phyloP scores from a whole-genome alignment of 768 basidiomycete species.

The Rickenella mellea region DNA sequence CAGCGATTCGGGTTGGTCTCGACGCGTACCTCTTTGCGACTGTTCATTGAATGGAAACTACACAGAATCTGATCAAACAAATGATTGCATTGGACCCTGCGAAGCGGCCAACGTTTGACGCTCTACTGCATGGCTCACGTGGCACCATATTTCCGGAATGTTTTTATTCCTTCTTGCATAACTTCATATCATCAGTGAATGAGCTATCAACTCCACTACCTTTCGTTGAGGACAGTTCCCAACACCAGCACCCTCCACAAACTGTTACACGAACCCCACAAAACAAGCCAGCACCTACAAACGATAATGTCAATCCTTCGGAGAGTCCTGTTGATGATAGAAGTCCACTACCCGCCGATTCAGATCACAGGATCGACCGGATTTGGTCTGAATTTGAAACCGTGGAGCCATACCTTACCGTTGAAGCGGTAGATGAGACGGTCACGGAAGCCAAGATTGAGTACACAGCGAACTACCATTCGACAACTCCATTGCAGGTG shows the following conservation, averaged over 20 bases:
- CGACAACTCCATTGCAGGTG: constrained; percentile 55
- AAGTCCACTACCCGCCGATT: constrained; percentile 57
- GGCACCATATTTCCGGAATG: constrained; percentile 81
- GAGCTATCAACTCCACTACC: constrained; percentile 46
- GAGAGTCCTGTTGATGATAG: constrained; percentile 12
- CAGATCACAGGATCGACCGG: constrained; percentile 76
- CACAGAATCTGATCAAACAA: constrained; percentile 74
- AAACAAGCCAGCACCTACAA: constrained; percentile 15
- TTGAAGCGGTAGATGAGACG: constrained; percentile 35
- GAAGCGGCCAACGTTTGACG: constrained; percentile 74
- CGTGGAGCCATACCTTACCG: constrained; percentile 58
- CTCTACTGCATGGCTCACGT: constrained; percentile 62
- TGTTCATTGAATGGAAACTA: background rate
- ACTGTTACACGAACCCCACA: constrained; percentile 9
- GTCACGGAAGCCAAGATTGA: constrained; percentile 48
- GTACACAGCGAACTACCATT: constrained; percentile 33
- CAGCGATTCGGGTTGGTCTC: constrained; percentile 76
- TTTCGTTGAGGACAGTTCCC: constrained; percentile 26
- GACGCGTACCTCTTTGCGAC: constrained; percentile 24
- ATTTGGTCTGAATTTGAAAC: constrained; percentile 85
- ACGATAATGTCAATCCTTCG: constrained; percentile 15
- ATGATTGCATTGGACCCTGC: constrained; percentile 83
- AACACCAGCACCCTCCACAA: constrained; percentile 22
- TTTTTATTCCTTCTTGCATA: constrained; percentile 92
- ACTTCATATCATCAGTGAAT: constrained; percentile 75